phyloP scores from a whole-genome alignment of 805 yeast species.

The Metschnikowia borealis region DNA sequence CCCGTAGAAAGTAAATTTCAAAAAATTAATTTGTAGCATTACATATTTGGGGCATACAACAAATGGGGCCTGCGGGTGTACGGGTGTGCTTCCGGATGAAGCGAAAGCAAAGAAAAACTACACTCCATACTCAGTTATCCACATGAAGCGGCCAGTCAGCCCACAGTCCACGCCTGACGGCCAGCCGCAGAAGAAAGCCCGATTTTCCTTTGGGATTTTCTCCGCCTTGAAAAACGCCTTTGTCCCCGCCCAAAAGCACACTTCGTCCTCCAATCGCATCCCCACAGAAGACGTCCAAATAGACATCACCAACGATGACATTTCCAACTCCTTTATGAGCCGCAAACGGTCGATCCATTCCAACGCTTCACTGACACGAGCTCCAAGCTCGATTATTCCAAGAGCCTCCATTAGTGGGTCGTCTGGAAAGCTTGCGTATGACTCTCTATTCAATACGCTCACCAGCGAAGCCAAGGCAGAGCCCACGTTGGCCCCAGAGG shows the following conservation, averaged over 20 bases:
- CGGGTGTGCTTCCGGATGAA: background rate
- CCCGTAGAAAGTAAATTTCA: no score
- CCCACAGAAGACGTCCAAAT: background rate
- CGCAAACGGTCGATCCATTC: background rate
- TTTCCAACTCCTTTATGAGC: background rate
- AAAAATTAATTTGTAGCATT: no score
- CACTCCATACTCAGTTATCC: background rate
- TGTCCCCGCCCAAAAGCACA: background rate
- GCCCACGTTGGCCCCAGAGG: constrained; percentile 4
- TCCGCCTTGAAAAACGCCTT: constrained; percentile 13
- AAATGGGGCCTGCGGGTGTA: background rate
- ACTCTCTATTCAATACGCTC: constrained; percentile 9
- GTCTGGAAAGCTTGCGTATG: constrained; percentile 5
- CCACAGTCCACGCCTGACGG: constrained; percentile 11
- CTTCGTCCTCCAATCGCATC: background rate
- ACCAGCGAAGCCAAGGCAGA: constrained; percentile 7
- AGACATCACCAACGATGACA: background rate
- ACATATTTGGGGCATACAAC: background rate
- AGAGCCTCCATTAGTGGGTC: constrained; percentile 12
- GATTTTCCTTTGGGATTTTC: constrained; percentile 9
- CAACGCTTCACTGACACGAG: background rate
- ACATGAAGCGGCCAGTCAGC: constrained; percentile 18
- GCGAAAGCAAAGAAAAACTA: constrained; percentile 6
- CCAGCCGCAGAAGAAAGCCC: constrained; percentile 11
- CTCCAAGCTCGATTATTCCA: constrained; percentile 10